phyloP scores from a whole-genome alignment of 192 early-diverging fungal genomes.

The Gonapodya sp. region DNA sequence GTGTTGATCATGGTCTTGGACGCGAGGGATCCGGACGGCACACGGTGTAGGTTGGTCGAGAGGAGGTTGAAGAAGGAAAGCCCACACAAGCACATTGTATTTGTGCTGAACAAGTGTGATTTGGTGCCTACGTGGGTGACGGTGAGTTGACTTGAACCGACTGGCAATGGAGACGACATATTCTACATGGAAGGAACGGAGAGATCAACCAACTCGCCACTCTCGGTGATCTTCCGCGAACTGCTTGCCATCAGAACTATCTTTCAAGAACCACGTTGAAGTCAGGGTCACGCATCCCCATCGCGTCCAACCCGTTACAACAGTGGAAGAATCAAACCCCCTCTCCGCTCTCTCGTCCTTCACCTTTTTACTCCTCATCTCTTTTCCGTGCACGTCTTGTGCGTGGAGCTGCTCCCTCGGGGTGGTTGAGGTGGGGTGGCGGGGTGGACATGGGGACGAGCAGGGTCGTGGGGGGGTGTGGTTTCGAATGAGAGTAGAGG shows the following conservation, averaged over 20 bases:
- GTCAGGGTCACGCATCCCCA: slow-evolving; percentile 31
- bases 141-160: slow-evolving; percentile 30
- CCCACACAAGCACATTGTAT: slow-evolving; percentile 91
- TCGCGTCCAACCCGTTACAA: slow-evolving; percentile 37
- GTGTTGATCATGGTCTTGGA: slow-evolving; percentile 93
- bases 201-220: too few species aligned
- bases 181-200: too few species aligned
- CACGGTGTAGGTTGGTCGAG: slow-evolving; percentile 87
- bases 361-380: too few species aligned
- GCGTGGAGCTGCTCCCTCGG: too few species aligned
- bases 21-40: slow-evolving; percentile 95
- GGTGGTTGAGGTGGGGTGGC: too few species aligned
- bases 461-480: too few species aligned
- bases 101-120: slow-evolving; percentile 97
- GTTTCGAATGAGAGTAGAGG: slow-evolving; percentile 25
- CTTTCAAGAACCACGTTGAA: slow-evolving; percentile 44
- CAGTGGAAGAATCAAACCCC: slow-evolving; percentile 32
- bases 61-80: slow-evolving; percentile 85
- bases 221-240: too few species aligned
- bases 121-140: slow-evolving; percentile 98
- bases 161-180: too few species aligned
- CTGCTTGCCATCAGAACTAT: too few species aligned
- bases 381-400: too few species aligned
- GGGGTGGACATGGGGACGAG: not conserved
- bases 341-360: slow-evolving; percentile 37